phyloP scores from a whole-genome alignment of 2,329 filamentous ascomycete genomes.

The Pseudogymnoascus sp. region DNA sequence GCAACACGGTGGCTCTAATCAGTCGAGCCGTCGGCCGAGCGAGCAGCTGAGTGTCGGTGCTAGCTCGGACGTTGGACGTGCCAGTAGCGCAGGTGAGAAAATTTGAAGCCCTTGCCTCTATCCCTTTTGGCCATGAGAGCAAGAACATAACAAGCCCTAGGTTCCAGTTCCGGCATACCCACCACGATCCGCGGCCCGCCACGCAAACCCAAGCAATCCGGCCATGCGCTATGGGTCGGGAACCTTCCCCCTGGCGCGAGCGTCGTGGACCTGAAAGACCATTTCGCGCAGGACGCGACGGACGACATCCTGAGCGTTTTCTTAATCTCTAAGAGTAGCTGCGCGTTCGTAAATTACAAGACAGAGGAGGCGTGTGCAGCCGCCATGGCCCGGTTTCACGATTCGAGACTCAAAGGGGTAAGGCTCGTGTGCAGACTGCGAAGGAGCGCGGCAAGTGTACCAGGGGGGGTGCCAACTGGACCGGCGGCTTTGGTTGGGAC shows the following conservation, averaged over 20 bases:
- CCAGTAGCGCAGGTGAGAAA: conserved; percentile 24
- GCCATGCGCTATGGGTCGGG: conserved; percentile 91
- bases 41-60: conserved; percentile 12
- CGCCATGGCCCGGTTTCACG: conserved; percentile 79
- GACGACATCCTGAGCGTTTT: conserved; percentile 80
- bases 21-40: conserved; percentile 13
- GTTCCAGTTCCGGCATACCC: conserved; percentile 28
- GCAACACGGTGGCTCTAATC: not conserved
- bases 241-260: conserved; percentile 81
- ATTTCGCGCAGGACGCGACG: conserved; percentile 72
- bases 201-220: conserved; percentile 59
- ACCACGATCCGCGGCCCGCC: conserved; percentile 50
- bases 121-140: conserved; percentile 9
- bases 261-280: conserved; percentile 76
- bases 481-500: conserved; percentile 20
- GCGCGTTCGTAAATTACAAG: conserved; percentile 91
- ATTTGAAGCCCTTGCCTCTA: not conserved
- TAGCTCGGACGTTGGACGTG: conserved; percentile 10
- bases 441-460: conserved; percentile 34
- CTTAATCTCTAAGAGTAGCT: conserved; percentile 93
- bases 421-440: conserved; percentile 78
- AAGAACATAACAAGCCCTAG: conserved; percentile 18
- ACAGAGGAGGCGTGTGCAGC: conserved; percentile 65
- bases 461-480: conserved; percentile 23
- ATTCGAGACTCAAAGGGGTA: conserved; percentile 80